Base-by-base conservation (phyloP, 208 protist genomes). In the Wallacemonas sp. region DNA sequence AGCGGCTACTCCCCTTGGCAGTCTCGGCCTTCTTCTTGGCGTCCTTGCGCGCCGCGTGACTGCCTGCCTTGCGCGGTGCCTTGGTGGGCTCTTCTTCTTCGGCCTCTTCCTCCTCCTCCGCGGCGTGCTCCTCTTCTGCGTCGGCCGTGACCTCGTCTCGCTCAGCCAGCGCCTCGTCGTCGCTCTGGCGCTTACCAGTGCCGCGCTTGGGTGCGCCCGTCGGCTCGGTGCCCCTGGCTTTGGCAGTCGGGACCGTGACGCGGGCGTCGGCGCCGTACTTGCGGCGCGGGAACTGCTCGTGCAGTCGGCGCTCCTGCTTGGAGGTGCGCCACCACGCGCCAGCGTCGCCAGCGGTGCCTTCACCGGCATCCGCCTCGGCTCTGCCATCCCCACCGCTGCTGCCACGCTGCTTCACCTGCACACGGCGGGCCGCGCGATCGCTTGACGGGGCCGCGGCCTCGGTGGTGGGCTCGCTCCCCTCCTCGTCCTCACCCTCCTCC, bases 301-400 rank as follows among this genome's bases (percentile, higher is more conserved):
- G 81, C 23, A 88, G 21, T 14, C 76, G 65, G 33, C 76, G 78
- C 43, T 94, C 88, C 2, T 86, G 73, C 55, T 75, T 67, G 14
- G 78, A 77, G 2, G 85, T 79, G 48, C 74, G 83, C 85, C 88
- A 94, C 85, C 88, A 94, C 54, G 80, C 81, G 29, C 73, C 72
- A 12, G 76, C 29, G 19, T 93, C 81, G 17, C 69, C 81, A 12
- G 65, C 46, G 1, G 26, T 12, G n/a, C 30, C 26, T 23, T 62
- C 43, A 3, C 43, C 39, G 14, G 57, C 43, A 11, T 5, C 29
- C 14, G 16, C 48, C 29, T 19, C 65, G n/a, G 19, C 19, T 41
- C 36, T 41, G 6, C 36, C 14, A 17, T 41, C 36, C 9, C 36
- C 36, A 41, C 36, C 36, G 36, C 6, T 14, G 36, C 36, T 17